Percentiles rank a stretch among this genome's conserved stretches.
Evolutionary conservation across 768 basidiomycete species (phyloP).

Genomic region (Cubamyces sp.): DNA sequence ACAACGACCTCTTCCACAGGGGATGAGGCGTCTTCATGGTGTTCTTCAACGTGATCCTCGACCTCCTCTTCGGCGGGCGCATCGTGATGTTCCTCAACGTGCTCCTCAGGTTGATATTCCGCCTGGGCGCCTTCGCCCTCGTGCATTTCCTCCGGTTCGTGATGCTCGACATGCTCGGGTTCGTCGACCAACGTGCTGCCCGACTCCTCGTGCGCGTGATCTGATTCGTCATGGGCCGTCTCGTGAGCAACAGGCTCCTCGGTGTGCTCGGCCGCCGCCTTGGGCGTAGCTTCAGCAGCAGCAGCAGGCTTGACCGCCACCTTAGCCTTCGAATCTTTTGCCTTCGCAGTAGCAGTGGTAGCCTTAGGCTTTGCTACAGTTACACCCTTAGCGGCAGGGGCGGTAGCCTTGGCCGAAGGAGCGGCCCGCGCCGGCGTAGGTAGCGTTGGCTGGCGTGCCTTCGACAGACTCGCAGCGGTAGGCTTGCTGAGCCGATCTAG

Average conservation of each 20-base stretch:
- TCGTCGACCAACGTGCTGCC: slow-evolving; percentile 26
- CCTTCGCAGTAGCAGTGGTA: slow-evolving; percentile 30
- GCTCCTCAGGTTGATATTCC: slow-evolving; percentile 18
- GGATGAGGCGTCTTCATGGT: neutral
- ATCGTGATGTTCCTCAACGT: slow-evolving; percentile 7
- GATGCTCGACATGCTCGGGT: slow-evolving; percentile 22
- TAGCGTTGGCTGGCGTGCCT: slow-evolving; percentile 45
- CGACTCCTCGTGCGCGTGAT: slow-evolving; percentile 28
- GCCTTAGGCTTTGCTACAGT: slow-evolving; percentile 35
- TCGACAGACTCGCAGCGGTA: slow-evolving; percentile 77
- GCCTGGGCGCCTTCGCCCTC: slow-evolving; percentile 10
- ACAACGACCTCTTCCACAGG: neutral
- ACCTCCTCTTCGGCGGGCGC: neutral
- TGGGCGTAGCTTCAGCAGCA: slow-evolving; percentile 18
- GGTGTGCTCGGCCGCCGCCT: slow-evolving; percentile 17
- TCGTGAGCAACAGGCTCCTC: slow-evolving; percentile 32
- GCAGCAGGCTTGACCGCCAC: slow-evolving; percentile 21
- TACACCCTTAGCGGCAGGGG: slow-evolving; percentile 28
- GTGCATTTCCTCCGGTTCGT: slow-evolving; percentile 31
- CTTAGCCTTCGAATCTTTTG: slow-evolving; percentile 29
- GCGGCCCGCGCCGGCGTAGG: slow-evolving; percentile 29
- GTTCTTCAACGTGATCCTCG: neutral
- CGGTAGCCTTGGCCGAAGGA: slow-evolving; percentile 26
- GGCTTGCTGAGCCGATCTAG: slow-evolving; percentile 78
- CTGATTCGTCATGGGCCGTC: slow-evolving; percentile 8